Evolutionary conservation across 306 rosid genomes (phyloP), one percentile per base, ranked within the genome.

Genomic region (Medicago lupulina): DNA sequence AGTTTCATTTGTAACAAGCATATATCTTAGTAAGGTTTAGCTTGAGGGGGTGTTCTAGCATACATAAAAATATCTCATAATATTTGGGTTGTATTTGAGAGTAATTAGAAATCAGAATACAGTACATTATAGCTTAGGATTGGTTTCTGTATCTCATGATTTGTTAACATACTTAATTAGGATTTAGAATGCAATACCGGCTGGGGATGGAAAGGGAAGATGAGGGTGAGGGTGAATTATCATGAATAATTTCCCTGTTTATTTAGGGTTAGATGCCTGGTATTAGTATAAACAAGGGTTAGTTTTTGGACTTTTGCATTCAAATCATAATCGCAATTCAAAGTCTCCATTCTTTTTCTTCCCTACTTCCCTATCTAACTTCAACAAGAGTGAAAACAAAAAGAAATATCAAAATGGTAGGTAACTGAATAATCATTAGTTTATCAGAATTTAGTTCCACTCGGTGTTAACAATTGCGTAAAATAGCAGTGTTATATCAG

Each of bases 251-350:
- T 38, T 38, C 28, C 49, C 16, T 63, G n/a, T 65, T 16, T 65
- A 40, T 11, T 17, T 39, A 65, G 51, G 28, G 17, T 14, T 17
- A 40, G 70, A 19, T 39, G 31, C 18, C 51, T 41, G 3, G 71
- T 19, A 21, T 40, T 5, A 41, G 9, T 66, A 66, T 18, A 66
- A 64, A 41, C 23, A 66, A 19, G 49, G 71, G 71, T 40, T 40
- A 18, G 53, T 40, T 11, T 21, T 18, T 40, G 28, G 28, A 5
- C 10, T 9, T 65, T 17, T 65, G 70, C 40, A 65, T 65, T 10
- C 50, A 65, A 65, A 65, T 41, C 70, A 65, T 65, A 65, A 65
- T 39, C 70, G 28, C 14, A 64, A 65, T 62, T 65, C 70, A 41
- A 65, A 11, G 23, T 16, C 49, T 39, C 17, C 12, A 64, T 41